Base-by-base conservation (phyloP, 2,329 filamentous ascomycete genomes). In the Fusarium dlaminii region DNA sequence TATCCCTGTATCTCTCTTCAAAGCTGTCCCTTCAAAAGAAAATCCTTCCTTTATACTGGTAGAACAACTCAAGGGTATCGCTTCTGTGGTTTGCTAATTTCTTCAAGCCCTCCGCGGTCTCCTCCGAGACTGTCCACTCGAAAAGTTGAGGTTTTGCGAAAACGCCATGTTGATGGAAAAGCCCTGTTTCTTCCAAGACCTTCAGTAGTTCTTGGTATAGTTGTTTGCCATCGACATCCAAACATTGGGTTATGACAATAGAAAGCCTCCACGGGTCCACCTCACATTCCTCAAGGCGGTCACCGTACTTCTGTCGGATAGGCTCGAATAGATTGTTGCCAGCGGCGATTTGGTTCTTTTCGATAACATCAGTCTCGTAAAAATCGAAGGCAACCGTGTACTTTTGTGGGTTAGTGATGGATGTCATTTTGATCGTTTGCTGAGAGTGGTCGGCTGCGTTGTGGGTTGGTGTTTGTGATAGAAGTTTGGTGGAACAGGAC, bases 181-280 rank as follows among this genome's bases (percentile, higher is more conserved):
- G 29, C 3, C 20, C 14, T 1, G 46, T 3, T 17, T 17, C 1
- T 2, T 49, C 5, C 14, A 49, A 30, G 15, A 49, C 29, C 7
- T 17, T 3, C 0, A 22, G 1, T n/a, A 49, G 15, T 3, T 49
- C 29, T 3, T 9, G 20, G 10, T 30, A 48, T 8, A n/a, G 1
- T 3, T 17, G 20, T n/a, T 30, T 0, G 7, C 46, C 20, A 15
- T 30, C 14, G 3, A 1, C 9, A n/a, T 48, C 8, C 27, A 30
- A 17, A n/a, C 20, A 48, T 4, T 48, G 1, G 6, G 45, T 22
- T n/a, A 48, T 12, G 8, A 12, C 20, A n/a, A 48, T 12, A 4
- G 3, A 30, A 27, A 48, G 10, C 45, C 14, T 30, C 45, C 27
- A 17, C 14, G n/a, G 10, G 45, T 30, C 27, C 10, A 17, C 20